These are phyloP conservation scores for Leucosporidium scottii DNA, from an alignment of 768 basidiomycete species.

Conservation along the genomic window DNA sequence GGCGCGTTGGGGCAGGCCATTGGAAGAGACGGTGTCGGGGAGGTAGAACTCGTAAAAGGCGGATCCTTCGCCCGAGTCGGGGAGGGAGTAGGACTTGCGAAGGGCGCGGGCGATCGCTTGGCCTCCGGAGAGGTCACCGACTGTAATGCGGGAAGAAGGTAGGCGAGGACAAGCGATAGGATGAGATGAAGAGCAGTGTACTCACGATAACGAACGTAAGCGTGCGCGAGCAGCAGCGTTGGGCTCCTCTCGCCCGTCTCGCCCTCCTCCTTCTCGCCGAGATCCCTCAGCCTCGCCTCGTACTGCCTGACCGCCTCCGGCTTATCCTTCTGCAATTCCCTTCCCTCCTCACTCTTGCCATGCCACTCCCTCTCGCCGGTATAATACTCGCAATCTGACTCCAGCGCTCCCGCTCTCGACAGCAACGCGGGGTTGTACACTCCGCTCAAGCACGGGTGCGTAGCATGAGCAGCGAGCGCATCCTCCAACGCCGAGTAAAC, in stretches of 20 bases:
- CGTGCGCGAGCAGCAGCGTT: neutral
- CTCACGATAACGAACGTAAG: slow-evolving; percentile 7
- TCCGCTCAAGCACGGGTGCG: neutral
- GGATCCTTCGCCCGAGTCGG: neutral
- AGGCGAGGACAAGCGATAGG: neutral
- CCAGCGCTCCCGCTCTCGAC: neutral
- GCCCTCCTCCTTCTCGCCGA: neutral
- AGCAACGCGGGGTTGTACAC: neutral
- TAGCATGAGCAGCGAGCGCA: neutral
- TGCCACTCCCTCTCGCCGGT: neutral
- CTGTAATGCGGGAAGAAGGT: neutral
- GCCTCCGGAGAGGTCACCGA: slow-evolving; percentile 5
- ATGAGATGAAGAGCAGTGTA: neutral
- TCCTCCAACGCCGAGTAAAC: slow-evolving; percentile 1
- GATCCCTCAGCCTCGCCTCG: neutral
- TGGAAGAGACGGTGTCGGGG: neutral
- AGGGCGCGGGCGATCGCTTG: neutral
- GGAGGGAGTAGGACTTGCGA: slow-evolving; percentile 1
- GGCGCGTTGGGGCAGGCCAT: neutral
- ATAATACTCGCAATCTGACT: neutral
- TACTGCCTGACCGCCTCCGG: neutral
- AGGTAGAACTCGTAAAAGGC: slow-evolving; percentile 11
- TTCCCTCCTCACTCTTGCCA: neutral
- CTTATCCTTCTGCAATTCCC: neutral
- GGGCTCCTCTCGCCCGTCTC: neutral